Evolutionary conservation across 768 basidiomycete species (phyloP).

Genomic region (Tremella yokohamensis): DNA sequence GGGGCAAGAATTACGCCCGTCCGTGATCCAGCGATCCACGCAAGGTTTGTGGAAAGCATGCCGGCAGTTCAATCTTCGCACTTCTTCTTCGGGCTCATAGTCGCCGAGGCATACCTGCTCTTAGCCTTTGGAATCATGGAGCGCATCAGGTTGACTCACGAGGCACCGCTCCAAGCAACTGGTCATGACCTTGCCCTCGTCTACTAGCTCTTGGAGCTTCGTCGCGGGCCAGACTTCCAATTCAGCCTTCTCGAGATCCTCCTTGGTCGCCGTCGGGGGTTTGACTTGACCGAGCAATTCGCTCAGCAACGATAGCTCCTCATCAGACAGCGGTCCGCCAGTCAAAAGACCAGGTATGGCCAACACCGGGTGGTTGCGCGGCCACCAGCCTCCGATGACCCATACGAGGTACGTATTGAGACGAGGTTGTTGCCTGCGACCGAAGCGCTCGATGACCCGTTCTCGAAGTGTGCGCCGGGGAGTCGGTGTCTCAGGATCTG

Average conservation of each 20-base stretch:
- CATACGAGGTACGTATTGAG: conserved; percentile 78
- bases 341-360: conserved; percentile 54
- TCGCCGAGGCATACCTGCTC: conserved; percentile 73
- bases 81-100: conserved; percentile 70
- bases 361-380: conserved; percentile 81
- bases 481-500: background rate
- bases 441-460: conserved; percentile 50
- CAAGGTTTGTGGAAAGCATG: conserved; percentile 88
- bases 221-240: conserved; percentile 67
- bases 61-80: conserved; percentile 74
- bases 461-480: conserved; percentile 29
- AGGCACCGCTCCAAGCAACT: conserved; percentile 66
- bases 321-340: conserved; percentile 44
- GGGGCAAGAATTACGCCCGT: conserved; percentile 84
- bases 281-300: conserved; percentile 45
- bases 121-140: background rate
- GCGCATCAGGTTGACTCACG: conserved; percentile 55
- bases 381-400: conserved; percentile 82
- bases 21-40: conserved; percentile 79
- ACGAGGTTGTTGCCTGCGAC: conserved; percentile 54
- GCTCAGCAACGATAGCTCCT: conserved; percentile 31
- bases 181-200: conserved; percentile 63
- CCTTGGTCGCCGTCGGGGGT: conserved; percentile 69
- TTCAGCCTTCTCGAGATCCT: conserved; percentile 80
- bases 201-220: conserved; percentile 59